phyloP scores from a whole-genome alignment of 306 rosid genomes.

The Lotus japonicus region DNA sequence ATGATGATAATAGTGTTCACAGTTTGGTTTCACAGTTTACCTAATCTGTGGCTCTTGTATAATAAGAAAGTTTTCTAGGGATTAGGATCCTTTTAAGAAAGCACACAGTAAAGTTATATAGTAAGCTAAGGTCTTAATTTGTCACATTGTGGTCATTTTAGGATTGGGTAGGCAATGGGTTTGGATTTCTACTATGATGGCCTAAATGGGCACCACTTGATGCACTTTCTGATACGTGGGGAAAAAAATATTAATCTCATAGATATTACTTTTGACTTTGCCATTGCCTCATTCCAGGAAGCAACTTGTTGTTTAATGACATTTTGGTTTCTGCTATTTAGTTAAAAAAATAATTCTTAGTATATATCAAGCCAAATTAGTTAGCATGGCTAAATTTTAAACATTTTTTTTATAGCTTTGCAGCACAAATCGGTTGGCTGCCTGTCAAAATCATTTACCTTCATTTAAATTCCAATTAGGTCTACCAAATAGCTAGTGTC shows the following conservation, averaged over 20 bases:
- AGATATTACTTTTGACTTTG: slow-evolving; percentile 25
- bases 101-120: slow-evolving; percentile 26
- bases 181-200: slow-evolving; percentile 16
- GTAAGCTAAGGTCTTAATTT: slow-evolving; percentile 24
- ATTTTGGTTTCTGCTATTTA: not conserved
- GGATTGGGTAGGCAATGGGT: slow-evolving; percentile 27
- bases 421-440: not conserved
- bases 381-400: not conserved
- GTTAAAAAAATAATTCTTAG: slow-evolving; percentile 3
- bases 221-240: not conserved
- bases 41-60: slow-evolving; percentile 21
- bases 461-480: not conserved
- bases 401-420: not conserved
- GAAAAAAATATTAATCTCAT: not conserved
- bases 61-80: slow-evolving; percentile 50
- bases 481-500: not conserved
- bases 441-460: slow-evolving; percentile 13
- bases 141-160: slow-evolving; percentile 35
- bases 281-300: slow-evolving; percentile 36
- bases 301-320: slow-evolving; percentile 11
- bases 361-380: slow-evolving; percentile 1
- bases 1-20: not conserved
- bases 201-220: slow-evolving; percentile 29
- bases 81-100: slow-evolving; percentile 54
- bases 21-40: slow-evolving; percentile 18